Evolutionary conservation across 441 rosid genomes (phyloP).

Genomic region (Oxalis stricta): DNA sequence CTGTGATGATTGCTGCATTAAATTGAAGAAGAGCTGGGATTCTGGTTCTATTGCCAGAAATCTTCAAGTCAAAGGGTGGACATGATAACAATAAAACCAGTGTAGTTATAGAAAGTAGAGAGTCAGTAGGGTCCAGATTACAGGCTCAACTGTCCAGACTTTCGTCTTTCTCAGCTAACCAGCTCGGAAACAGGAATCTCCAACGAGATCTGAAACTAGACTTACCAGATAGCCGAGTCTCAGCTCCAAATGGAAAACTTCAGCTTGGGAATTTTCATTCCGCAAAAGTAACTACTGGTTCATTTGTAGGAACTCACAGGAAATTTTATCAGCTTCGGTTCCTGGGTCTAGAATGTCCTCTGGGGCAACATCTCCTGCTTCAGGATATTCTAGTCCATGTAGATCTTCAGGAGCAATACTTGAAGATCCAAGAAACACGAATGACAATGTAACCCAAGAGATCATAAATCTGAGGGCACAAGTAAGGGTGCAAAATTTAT

Average conservation of each 20-base stretch:
- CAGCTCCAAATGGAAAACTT: slow-evolving; percentile 20
- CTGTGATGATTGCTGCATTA: slow-evolving; percentile 67
- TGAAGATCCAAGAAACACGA: slow-evolving; percentile 37
- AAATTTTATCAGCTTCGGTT: slow-evolving; percentile 17
- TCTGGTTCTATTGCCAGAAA: slow-evolving; percentile 18
- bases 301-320: slow-evolving; percentile 23
- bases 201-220: slow-evolving; percentile 17
- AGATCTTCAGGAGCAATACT: slow-evolving; percentile 21
- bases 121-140: slow-evolving; percentile 18
- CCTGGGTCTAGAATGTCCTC: slow-evolving; percentile 29
- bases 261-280: slow-evolving; percentile 18
- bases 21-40: slow-evolving; percentile 35
- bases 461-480: slow-evolving; percentile 43
- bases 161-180: slow-evolving; percentile 24
- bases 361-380: slow-evolving; percentile 27
- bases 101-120: slow-evolving; percentile 28
- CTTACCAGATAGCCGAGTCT: slow-evolving; percentile 16
- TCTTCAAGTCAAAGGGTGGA: slow-evolving; percentile 23
- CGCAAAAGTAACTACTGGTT: slow-evolving; percentile 21
- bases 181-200: slow-evolving; percentile 21
- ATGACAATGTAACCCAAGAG: slow-evolving; percentile 32
- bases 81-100: slow-evolving; percentile 16
- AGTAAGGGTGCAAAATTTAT: slow-evolving; percentile 26
- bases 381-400: slow-evolving; percentile 41
- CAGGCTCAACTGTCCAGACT: slow-evolving; percentile 26